Base-by-base conservation (phyloP, 805 yeast genomes). In the Ogataea chonburiensis region DNA sequence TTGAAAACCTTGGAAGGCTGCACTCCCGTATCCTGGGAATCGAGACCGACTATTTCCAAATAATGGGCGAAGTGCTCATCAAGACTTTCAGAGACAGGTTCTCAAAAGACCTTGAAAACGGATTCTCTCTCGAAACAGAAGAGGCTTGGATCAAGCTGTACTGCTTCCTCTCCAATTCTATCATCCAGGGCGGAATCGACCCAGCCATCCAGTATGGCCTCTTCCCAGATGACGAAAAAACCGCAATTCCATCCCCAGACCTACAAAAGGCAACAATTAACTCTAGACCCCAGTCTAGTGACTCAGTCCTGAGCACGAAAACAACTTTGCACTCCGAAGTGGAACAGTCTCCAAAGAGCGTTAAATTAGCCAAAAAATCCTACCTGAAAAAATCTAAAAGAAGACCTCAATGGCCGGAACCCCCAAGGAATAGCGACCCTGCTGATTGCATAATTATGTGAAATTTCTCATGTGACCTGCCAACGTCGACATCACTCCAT, bases 21-120 rank as follows among this genome's bases (percentile, higher is more conserved):
- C 95, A 86, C 57, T 66, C 86, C 2, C 64, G 95, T 46, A 79
- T 86, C 33, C 63, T 86, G 43, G 86, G 86, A 11, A 81, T 84
- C 24, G 87, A 81, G 42, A 71, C 84, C 0, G 68, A 71, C 2
- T 79, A 77, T 53, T 83, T 79, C 47, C 80, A 80, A 55, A 57
- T 79, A 23, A 78, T 83, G 87, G 91, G 91, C 2, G 73, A 73
- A 37, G 87, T 88, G 0, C 64, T 83, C 28, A 66, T 82, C 39
- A 74, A 71, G 49, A 82, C 91, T 1, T 77, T 82, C 46, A 72
- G 73, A 49, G 86, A 81, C 54, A 60, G 88, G 46, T 81, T 80
- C 45, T 24, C 29, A 7, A 31, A 43, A 30, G 55, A 51, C 24
- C 43, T 50, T 17, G 46, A 46, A 2, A 58, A 49, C 3, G 58